Conservation (phyloP, 1,284 basidiomycete genomes). For the Moesziomyces sp. region DNA sequence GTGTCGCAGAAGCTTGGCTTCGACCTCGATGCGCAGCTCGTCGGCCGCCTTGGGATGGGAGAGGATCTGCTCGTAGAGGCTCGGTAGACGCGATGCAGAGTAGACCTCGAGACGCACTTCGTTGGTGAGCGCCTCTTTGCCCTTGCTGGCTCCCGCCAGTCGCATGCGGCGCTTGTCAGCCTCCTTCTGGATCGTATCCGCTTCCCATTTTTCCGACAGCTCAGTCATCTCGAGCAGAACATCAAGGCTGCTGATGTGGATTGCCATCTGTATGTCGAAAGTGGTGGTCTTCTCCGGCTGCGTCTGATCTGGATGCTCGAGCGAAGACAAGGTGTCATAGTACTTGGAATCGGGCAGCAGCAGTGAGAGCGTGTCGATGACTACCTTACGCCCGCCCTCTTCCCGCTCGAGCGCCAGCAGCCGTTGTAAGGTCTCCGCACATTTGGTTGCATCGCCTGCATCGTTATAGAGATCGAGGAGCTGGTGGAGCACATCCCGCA, state of each 20-base stretch:
- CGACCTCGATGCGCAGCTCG: slow-evolving; percentile 52
- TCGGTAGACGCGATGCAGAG: slow-evolving; percentile 44
- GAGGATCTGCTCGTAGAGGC: slow-evolving; percentile 58
- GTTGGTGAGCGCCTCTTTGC: slow-evolving; percentile 44
- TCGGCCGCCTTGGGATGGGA: slow-evolving; percentile 57
- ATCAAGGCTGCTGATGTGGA: slow-evolving; percentile 72
- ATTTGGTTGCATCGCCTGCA: slow-evolving; percentile 76
- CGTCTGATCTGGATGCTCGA: slow-evolving; percentile 81
- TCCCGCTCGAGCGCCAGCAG: slow-evolving; percentile 76
- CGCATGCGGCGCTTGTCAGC: slow-evolving; percentile 56
- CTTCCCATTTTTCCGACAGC: slow-evolving; percentile 51
- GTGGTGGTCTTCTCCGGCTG: slow-evolving; percentile 73
- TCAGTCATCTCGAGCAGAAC: slow-evolving; percentile 57
- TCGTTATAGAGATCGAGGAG: slow-evolving; percentile 62
- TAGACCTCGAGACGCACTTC: slow-evolving; percentile 51
- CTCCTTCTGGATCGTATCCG: slow-evolving; percentile 52
- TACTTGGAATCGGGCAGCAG: slow-evolving; percentile 81
- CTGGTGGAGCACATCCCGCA: slow-evolving; percentile 56
- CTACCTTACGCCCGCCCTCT: slow-evolving; percentile 70
- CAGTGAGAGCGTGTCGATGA: slow-evolving; percentile 72
- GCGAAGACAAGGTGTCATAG: slow-evolving; percentile 75
- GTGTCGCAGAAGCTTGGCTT: slow-evolving; percentile 56
- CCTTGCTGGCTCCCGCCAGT: slow-evolving; percentile 58
- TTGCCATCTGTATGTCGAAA: slow-evolving; percentile 72
- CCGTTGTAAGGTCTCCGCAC: slow-evolving; percentile 81